Conservation (phyloP, 2,329 filamentous ascomycete genomes). For the Colletotrichum sp. region DNA sequence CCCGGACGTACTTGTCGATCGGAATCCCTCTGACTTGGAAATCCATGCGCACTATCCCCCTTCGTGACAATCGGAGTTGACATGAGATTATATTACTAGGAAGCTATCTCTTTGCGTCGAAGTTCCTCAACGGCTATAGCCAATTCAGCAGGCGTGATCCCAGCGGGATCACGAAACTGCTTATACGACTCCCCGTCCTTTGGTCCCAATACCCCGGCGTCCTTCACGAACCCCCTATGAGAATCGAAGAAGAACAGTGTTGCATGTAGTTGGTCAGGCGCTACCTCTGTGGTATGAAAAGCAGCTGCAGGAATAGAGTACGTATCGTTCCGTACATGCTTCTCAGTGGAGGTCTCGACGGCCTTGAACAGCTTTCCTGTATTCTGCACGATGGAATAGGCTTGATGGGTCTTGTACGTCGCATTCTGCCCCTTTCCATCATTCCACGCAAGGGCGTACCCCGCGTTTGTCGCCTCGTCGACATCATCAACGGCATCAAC, state of each 20-base stretch:
- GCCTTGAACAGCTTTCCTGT: slow-evolving; percentile 26
- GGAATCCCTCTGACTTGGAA: neutral
- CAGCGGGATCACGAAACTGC: slow-evolving; percentile 26
- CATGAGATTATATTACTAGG: neutral
- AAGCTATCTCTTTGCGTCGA: neutral
- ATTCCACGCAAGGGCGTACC: slow-evolving; percentile 32
- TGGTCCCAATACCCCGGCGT: slow-evolving; percentile 36
- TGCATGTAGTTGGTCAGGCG: slow-evolving; percentile 32
- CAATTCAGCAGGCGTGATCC: slow-evolving; percentile 21
- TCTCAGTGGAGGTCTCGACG: neutral
- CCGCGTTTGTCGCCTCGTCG: slow-evolving; percentile 30
- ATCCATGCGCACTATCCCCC: fast-evolving
- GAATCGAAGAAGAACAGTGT: slow-evolving; percentile 42
- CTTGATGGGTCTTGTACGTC: slow-evolving; percentile 27
- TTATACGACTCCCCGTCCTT: slow-evolving; percentile 24
- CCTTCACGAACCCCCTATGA: slow-evolving; percentile 30
- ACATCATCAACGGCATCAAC: slow-evolving; percentile 23
- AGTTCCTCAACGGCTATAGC: slow-evolving; percentile 23
- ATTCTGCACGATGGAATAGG: slow-evolving; percentile 30
- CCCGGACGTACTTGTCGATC: fast-evolving
- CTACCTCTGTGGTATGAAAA: slow-evolving; percentile 33
- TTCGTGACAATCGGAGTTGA: neutral
- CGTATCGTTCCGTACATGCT: slow-evolving; percentile 23
- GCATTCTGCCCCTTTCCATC: slow-evolving; percentile 21
- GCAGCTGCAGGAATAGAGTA: slow-evolving; percentile 34